These are phyloP conservation scores for Alternaria triticimaculans DNA, from an alignment of 2,329 filamentous ascomycete genomes.

Conservation along the genomic window DNA sequence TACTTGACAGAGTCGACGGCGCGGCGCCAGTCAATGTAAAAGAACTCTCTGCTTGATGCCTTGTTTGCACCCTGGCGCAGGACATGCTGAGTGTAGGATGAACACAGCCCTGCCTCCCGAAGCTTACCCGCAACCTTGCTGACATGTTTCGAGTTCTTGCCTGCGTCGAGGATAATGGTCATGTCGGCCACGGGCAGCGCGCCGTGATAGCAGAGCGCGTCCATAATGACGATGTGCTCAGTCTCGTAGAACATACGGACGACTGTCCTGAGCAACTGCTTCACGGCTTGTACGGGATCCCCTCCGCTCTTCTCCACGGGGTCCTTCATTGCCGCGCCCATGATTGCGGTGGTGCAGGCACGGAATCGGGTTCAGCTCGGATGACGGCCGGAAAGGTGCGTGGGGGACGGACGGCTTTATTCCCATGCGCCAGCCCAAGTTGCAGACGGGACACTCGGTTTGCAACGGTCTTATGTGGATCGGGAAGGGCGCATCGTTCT, in stretches of 20 bases:
- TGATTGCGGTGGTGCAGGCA: slow-evolving; percentile 10
- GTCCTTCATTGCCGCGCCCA: slow-evolving; percentile 43
- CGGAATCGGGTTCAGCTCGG: background rate
- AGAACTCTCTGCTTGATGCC: slow-evolving; percentile 88
- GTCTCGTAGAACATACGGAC: slow-evolving; percentile 87
- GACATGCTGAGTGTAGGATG: slow-evolving; percentile 78
- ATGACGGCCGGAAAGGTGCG: background rate
- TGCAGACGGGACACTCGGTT: background rate
- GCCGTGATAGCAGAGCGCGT: slow-evolving; percentile 78
- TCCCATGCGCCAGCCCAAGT: slow-evolving; percentile 15
- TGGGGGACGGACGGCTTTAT: slow-evolving; percentile 8
- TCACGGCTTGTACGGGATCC: slow-evolving; percentile 67
- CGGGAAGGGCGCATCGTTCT: background rate
- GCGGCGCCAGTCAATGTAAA: slow-evolving; percentile 93
- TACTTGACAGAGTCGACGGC: slow-evolving; percentile 97
- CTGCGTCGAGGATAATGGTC: slow-evolving; percentile 73
- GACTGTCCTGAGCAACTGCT: slow-evolving; percentile 84
- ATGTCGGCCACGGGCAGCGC: slow-evolving; percentile 88
- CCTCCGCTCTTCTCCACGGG: slow-evolving; percentile 50
- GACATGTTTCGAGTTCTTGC: slow-evolving; percentile 89
- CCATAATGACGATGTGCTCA: slow-evolving; percentile 80
- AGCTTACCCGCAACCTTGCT: slow-evolving; percentile 87
- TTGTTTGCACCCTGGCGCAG: slow-evolving; percentile 80
- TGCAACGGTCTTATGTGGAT: background rate
- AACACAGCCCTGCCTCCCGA: slow-evolving; percentile 83